Conservation (phyloP, 129 eudicot species). For the Artemisia argyi region DNA sequence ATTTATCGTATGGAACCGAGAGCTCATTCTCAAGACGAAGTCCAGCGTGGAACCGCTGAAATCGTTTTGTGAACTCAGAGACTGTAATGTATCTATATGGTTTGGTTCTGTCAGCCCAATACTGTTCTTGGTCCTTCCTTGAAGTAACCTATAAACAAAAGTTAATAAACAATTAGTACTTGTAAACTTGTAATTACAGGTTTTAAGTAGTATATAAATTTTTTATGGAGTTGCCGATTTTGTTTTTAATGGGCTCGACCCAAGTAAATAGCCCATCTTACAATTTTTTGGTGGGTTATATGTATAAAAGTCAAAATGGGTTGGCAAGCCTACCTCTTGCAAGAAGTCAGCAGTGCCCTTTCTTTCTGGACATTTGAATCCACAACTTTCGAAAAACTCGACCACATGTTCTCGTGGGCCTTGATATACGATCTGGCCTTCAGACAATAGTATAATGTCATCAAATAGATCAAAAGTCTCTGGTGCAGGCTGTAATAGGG, state of each 20-base stretch:
- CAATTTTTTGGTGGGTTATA: too few relatives aligned
- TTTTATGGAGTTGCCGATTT: not conserved
- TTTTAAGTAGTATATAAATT: not conserved
- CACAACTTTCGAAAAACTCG: conserved; percentile 87
- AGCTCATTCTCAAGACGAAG: conserved; percentile 49
- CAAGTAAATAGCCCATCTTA: not conserved
- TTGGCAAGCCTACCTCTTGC: conserved; percentile 69
- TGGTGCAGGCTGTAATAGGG: conserved; percentile 94
- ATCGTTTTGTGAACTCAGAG: conserved; percentile 45
- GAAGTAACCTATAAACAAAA: conserved; percentile 61
- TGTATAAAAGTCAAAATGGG: not conserved
- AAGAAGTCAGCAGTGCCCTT: conserved; percentile 96
- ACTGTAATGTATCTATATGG: conserved; percentile 61
- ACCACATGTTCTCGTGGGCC: conserved; percentile 89
- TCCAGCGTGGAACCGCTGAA: conserved; percentile 69
- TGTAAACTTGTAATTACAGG: too few relatives aligned
- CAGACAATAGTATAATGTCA: conserved; percentile 76
- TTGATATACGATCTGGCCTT: conserved; percentile 92
- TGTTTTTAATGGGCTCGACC: not conserved
- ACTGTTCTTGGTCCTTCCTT: conserved; percentile 81
- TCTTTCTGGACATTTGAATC: conserved; percentile 89
- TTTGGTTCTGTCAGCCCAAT: conserved; percentile 65
- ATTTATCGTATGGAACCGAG: conserved; percentile 55
- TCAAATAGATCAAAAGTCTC: conserved; percentile 94
- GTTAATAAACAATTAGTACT: too few relatives aligned